Evolutionary conservation across 2,329 filamentous ascomycete species (phyloP), one percentile per base, ranked within the genome.

Genomic region (Pseudogymnoascus destructans): DNA sequence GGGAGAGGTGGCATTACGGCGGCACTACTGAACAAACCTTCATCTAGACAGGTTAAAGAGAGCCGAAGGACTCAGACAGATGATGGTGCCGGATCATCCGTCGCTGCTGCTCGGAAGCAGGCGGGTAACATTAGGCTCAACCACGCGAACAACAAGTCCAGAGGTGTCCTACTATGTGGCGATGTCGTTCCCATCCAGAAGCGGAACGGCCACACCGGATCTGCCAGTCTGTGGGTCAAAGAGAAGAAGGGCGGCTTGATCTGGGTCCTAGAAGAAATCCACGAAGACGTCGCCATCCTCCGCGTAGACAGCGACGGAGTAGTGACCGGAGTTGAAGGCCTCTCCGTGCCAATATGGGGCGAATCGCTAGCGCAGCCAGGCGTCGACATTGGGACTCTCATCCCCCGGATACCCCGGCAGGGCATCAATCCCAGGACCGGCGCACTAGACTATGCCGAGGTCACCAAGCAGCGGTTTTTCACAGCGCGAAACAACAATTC

Each of bases 131-230:
- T 77, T n/a, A 68, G 67, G 9, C 70, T 75, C 27, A 71, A 75
- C 65, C 79, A 90, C 64, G 78, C 82, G 57, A 81, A 79, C 63
- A 86, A 80, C 65, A 90, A 88, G 63, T 95, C 89, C 21, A 80
- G 90, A 65, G 92, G 92, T 2, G 93, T 98, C 23, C 72, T 98
- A 57, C 78, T 98, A 1, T 98, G 93, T 65, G 93, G 93, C 42
- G 93, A 98, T 70, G 92, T 98, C n/a, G 89, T 98, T 15, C 93
- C 93, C 0, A 98, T 98, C 60, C 87, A 91, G 70, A 98, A 97
- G 72, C 83, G 93, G 61, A 95, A 98, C 66, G 93, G 93, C 3
- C 81, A 86, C 9, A 92, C 86, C 3, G 93, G 93, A 1, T 91
- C 93, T 59, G 93, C 93, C 35, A 97, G 91, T 71, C 75, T 98